Evolutionary conservation across 139 green algal genomes (phyloP).

Genomic region (Volvox reticuliferus): DNA sequence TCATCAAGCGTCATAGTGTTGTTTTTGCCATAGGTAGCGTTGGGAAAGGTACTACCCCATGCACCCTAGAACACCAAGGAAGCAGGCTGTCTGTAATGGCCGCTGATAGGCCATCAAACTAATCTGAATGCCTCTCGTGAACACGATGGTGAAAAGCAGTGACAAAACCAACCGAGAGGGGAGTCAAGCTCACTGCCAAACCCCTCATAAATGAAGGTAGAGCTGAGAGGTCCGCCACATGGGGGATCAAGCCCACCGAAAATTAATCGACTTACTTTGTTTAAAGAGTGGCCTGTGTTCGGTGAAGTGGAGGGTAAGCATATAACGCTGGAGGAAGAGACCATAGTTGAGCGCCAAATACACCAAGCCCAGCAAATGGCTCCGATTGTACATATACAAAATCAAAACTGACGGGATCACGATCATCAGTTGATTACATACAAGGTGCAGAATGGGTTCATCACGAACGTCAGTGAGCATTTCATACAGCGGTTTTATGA

Average conservation of each 20-base stretch:
- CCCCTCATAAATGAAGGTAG: no score
- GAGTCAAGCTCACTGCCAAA: no score
- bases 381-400: constrained; percentile 28
- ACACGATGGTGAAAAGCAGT: no score
- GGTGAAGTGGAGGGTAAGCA: constrained; percentile 83
- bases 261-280: constrained; percentile 34
- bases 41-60: no score
- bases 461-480: constrained; percentile 67
- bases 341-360: constrained; percentile 76
- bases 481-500: not conserved
- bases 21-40: no score
- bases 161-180: no score
- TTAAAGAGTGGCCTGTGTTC: constrained; percentile 81
- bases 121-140: no score
- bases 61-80: no score
- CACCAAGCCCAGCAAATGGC: constrained; percentile 54
- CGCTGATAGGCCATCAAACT: no score
- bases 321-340: constrained; percentile 82
- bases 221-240: no score
- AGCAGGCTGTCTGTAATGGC: no score
- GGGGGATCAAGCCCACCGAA: no score
- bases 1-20: not conserved
- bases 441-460: constrained; percentile 56
- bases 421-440: constrained; percentile 62
- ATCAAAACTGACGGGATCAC: constrained; percentile 21